Conservation (phyloP, 192 early-diverging fungal genomes). For the Diversispora eburnea region DNA sequence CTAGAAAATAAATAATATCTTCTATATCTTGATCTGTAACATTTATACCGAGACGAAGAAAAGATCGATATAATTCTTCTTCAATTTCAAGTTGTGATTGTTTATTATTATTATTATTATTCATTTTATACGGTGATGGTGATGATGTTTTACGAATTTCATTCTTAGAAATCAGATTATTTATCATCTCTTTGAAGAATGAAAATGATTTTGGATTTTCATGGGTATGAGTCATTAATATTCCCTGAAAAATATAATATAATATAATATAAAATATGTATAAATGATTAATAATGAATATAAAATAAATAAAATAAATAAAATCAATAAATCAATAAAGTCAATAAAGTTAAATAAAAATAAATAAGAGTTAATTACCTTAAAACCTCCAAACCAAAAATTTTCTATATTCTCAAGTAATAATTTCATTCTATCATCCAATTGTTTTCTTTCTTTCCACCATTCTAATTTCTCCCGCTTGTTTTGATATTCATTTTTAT, state of each 20-base stretch:
- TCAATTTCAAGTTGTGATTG: slow-evolving; percentile 53
- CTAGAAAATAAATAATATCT: slow-evolving; percentile 65
- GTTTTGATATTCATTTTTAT: slow-evolving; percentile 39
- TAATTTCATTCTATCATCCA: slow-evolving; percentile 67
- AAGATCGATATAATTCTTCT: slow-evolving; percentile 47
- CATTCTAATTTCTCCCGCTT: slow-evolving; percentile 70
- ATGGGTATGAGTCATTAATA: slow-evolving; percentile 39
- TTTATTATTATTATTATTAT: not conserved
- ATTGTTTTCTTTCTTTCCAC: slow-evolving; percentile 71
- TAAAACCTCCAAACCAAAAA: slow-evolving; percentile 86
- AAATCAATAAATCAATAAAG: too few relatives aligned
- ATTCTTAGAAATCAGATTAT: not conserved
- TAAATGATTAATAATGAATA: not conserved
- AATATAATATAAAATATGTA: not conserved
- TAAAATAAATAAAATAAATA: not conserved
- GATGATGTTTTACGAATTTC: slow-evolving; percentile 18
- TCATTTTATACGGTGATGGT: too few relatives aligned
- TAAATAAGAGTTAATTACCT: slow-evolving; percentile 38
- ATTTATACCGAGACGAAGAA: slow-evolving; percentile 53
- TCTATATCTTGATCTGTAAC: slow-evolving; percentile 59
- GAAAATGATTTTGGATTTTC: not conserved
- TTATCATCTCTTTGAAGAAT: slow-evolving; percentile 7
- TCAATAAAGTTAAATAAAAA: too few relatives aligned
- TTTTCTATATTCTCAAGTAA: slow-evolving; percentile 67
- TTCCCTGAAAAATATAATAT: slow-evolving; percentile 24